A percentile compares a stretch with the other conserved stretches of the same genome.
Evolutionary conservation across 2,329 filamentous ascomycete species (phyloP).

Genomic region (Purpureocillium takamizusanense): DNA sequence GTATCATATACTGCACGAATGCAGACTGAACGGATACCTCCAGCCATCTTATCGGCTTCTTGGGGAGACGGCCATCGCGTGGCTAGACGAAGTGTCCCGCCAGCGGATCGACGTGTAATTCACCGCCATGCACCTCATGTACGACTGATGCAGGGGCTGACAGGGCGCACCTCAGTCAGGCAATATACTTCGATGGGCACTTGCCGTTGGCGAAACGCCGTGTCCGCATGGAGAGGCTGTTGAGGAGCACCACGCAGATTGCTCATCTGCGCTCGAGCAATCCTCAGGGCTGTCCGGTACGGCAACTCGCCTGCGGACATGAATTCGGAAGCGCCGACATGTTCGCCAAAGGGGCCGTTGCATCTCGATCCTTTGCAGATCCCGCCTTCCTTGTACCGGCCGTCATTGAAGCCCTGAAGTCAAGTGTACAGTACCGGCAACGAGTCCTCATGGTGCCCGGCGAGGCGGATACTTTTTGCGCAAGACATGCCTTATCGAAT

Average conservation of each 20-base stretch:
- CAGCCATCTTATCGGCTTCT: conserved; percentile 57
- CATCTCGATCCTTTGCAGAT: conserved; percentile 28
- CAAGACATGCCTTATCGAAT: conserved; percentile 45
- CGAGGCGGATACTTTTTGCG: conserved; percentile 80
- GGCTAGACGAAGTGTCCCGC: conserved; percentile 50
- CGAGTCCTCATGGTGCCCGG: conserved; percentile 59
- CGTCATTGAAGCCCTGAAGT: conserved; percentile 60
- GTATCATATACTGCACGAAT: conserved; percentile 58
- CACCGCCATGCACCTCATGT: neutral
- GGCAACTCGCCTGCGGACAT: conserved; percentile 9
- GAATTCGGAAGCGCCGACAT: conserved; percentile 9
- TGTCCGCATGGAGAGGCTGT: conserved; percentile 52
- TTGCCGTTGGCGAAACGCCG: conserved; percentile 59
- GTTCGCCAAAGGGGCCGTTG: conserved; percentile 14
- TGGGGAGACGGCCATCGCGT: conserved; percentile 47
- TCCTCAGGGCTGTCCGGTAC: conserved; percentile 14
- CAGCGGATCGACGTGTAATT: conserved; percentile 52
- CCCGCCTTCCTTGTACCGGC: conserved; percentile 71
- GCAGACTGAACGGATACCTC: conserved; percentile 39
- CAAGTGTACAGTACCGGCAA: conserved; percentile 28
- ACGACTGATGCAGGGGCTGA: neutral
- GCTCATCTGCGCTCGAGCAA: conserved; percentile 31
- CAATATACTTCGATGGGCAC: conserved; percentile 79
- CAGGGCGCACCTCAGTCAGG: conserved; percentile 23
- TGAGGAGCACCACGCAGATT: conserved; percentile 47